Base-by-base conservation (phyloP, 345 rosid species). In the Lepidium sativum region DNA sequence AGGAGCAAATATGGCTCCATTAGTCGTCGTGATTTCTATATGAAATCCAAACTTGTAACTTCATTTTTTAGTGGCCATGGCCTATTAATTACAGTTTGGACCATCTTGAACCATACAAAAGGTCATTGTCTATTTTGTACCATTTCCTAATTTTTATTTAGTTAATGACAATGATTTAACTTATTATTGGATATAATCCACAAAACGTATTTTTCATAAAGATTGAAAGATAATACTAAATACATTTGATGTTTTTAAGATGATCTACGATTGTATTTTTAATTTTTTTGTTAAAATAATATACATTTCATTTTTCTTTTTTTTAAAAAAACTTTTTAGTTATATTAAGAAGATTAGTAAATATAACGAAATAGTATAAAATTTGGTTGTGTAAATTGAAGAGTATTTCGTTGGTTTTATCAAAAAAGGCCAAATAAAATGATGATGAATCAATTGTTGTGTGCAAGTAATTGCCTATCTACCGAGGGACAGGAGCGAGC, bases 381-480 rank as follows among this genome's bases (percentile, higher is more conserved):
- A 25, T 68, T 15, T 50, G 20, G 45, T 20, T 25, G 9, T 35
- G 6, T 14, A 7, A 34, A 33, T 8, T 29, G 37, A 18, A 39
- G 20, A 40, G 18, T 10, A 9, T 2, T 29, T 34, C 31, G 31
- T 31, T 38, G 11, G 5, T 5, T 10, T 27, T 0, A 38, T 4
- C 4, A 60, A 65, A 29, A 50, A 10, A 2, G 14, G 32, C 8
- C 55, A 35, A 37, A 47, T 18, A 55, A 32, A 54, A 40, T 14
- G 70, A 56, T 71, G 75, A 71, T 14, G 64, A 65, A 71, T 45
- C 33, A 49, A 40, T 71, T 71, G 75, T 64, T 71, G 75, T 48
- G 75, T 71, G 75, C 75, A 71, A 71, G 75, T 56, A 64, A 71
- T 64, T 56, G 60, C 65, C 32, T 48, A 56, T 39, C 45, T 21